A percentile compares a stretch with the other conserved stretches of the same genome.
phyloP scores from a whole-genome alignment of 352 stramenopile genomes.

The Phytopythium montanum region DNA sequence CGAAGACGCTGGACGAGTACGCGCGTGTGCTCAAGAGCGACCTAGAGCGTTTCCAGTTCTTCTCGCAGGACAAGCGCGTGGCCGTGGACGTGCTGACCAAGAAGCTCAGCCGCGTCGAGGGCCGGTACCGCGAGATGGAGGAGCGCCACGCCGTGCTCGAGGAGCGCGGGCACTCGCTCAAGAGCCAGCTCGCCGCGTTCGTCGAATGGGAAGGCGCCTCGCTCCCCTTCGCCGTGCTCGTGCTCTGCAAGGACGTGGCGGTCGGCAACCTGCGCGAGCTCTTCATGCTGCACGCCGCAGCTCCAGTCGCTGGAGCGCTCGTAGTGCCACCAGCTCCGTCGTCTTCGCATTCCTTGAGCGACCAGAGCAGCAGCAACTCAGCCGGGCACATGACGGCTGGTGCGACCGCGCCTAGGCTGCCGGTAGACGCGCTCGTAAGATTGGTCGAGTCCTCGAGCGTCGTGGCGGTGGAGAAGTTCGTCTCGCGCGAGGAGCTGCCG shows the following conservation, averaged over 20 bases:
- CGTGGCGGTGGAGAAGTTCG: constrained; percentile 29
- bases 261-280: constrained; percentile 46
- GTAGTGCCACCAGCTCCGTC: neutral
- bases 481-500: constrained; percentile 24
- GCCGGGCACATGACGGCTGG: neutral
- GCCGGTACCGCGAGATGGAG: constrained; percentile 54
- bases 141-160: constrained; percentile 50
- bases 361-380: neutral
- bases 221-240: constrained; percentile 44
- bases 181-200: constrained; percentile 43
- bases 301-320: neutral
- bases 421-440: constrained; percentile 39
- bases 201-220: constrained; percentile 47
- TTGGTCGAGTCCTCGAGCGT: constrained; percentile 42
- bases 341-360: neutral
- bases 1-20: constrained; percentile 65
- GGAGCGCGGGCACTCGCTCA: constrained; percentile 38
- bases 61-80: constrained; percentile 74
- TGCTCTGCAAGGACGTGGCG: constrained; percentile 45
- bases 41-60: constrained; percentile 74
- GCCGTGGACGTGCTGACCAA: constrained; percentile 74
- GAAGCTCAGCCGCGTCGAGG: constrained; percentile 68
- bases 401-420: constrained; percentile 20
- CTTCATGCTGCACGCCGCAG: constrained; percentile 40
- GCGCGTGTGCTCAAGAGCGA: constrained; percentile 67